A percentile compares a stretch with the other conserved stretches of the same genome.
These are phyloP conservation scores for Coriaria nepalensis DNA, from an alignment of 306 rosid genomes.

Conservation along the genomic window DNA sequence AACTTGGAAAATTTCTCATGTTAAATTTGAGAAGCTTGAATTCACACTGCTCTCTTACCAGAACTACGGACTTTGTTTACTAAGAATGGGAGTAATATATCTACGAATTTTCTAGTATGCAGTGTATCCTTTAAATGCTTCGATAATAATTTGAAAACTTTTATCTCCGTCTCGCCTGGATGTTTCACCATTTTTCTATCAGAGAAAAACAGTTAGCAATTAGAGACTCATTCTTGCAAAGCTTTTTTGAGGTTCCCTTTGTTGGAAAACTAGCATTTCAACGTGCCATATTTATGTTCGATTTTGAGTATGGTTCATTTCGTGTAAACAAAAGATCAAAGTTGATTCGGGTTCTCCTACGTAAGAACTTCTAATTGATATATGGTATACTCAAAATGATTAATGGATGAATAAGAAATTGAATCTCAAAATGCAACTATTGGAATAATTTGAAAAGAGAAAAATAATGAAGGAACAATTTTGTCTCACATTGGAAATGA, in stretches of 20 bases:
- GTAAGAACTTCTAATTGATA: too few species aligned
- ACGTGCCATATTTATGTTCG: too few species aligned
- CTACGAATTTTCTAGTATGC: slow-evolving; percentile 50
- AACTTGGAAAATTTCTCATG: slow-evolving; percentile 5
- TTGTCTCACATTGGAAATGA: too few species aligned
- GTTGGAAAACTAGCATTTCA: too few species aligned
- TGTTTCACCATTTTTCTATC: slow-evolving; percentile 64
- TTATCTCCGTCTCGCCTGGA: slow-evolving; percentile 51
- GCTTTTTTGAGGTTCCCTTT: neutral
- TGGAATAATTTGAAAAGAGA: too few species aligned
- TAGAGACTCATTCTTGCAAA: neutral
- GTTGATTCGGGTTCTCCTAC: too few species aligned
- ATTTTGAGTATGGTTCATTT: too few species aligned
- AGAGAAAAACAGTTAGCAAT: slow-evolving; percentile 8
- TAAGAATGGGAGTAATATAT: slow-evolving; percentile 50
- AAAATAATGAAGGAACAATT: too few species aligned
- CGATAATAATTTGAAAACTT: slow-evolving; percentile 57
- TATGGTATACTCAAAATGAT: too few species aligned
- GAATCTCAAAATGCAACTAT: too few species aligned
- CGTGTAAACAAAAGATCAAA: too few species aligned
- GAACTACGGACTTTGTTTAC: slow-evolving; percentile 38
- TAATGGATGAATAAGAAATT: too few species aligned
- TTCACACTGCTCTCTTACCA: slow-evolving; percentile 30
- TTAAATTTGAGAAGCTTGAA: slow-evolving; percentile 4
- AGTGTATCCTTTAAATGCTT: slow-evolving; percentile 43